A percentile compares a stretch with the other conserved stretches of the same genome.
Evolutionary conservation across 2,329 filamentous ascomycete species (phyloP).

Genomic region (Periconia macrospinosa): DNA sequence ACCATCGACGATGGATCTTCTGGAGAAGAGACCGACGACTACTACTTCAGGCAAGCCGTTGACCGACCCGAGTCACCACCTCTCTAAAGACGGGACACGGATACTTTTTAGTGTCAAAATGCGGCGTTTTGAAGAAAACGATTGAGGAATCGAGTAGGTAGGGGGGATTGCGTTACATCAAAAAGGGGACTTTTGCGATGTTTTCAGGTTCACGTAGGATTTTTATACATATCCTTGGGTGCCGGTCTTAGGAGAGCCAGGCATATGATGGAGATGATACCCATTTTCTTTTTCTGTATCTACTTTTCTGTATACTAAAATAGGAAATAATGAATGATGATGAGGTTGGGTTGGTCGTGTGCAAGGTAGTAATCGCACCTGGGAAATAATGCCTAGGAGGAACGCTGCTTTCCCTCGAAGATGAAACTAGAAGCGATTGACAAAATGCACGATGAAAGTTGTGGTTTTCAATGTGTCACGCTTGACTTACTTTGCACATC

Average conservation of each 20-base stretch:
- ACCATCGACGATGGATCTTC: constrained; percentile 19
- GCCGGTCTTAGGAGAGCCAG: not conserved
- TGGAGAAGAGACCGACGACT: constrained; percentile 42
- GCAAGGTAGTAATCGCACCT: too few species aligned
- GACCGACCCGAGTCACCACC: constrained; percentile 27
- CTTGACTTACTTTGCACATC: too few species aligned
- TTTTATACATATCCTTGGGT: not conserved
- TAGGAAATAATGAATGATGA: too few species aligned
- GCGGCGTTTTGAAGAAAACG: not conserved
- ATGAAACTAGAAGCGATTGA: too few species aligned
- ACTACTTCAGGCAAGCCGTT: constrained; percentile 31
- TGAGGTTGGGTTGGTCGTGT: too few species aligned
- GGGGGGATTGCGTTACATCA: not conserved
- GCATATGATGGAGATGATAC: not conserved
- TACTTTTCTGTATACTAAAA: too few species aligned
- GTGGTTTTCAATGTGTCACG: too few species aligned
- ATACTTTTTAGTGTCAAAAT: not conserved
- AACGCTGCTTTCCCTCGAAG: too few species aligned
- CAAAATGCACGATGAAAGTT: too few species aligned
- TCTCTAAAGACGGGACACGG: constrained; percentile 5
- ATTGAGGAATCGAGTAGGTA: not conserved
- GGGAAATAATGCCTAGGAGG: too few species aligned
- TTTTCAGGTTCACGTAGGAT: not conserved
- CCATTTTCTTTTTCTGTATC: not conserved
- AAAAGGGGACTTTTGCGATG: not conserved